These are phyloP conservation scores for Pythium oligandrum DNA, from an alignment of 352 stramenopile genomes.

Conservation along the genomic window DNA sequence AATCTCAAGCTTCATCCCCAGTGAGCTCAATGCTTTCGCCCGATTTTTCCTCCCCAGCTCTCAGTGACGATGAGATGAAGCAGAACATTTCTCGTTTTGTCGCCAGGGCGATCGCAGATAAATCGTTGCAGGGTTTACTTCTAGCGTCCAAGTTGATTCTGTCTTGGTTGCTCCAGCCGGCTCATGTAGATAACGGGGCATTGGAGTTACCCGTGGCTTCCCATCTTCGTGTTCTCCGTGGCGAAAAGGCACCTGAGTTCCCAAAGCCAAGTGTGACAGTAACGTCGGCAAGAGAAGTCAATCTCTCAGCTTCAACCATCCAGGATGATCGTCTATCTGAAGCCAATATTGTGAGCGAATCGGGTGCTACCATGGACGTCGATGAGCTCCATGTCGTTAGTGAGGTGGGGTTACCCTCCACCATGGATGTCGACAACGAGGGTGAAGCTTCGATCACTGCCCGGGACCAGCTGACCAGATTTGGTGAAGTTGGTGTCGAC, in stretches of 20 bases:
- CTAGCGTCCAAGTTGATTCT: slow-evolving; percentile 70
- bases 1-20: slow-evolving; percentile 26
- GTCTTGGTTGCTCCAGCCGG: slow-evolving; percentile 31
- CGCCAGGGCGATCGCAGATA: slow-evolving; percentile 67
- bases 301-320: no score
- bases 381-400: no score
- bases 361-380: neutral
- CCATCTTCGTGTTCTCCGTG: slow-evolving; percentile 71
- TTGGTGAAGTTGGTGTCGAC: slow-evolving; percentile 34
- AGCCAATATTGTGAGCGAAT: neutral
- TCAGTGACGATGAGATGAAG: slow-evolving; percentile 49
- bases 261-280: slow-evolving; percentile 11
- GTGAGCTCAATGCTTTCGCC: slow-evolving; percentile 59
- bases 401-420: slow-evolving; percentile 8
- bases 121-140: slow-evolving; percentile 67
- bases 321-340: neutral
- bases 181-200: slow-evolving; percentile 16
- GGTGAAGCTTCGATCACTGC: slow-evolving; percentile 13
- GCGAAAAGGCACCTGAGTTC: slow-evolving; percentile 54
- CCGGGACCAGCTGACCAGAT: slow-evolving; percentile 58
- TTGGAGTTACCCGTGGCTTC: slow-evolving; percentile 44
- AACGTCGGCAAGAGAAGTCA: no score
- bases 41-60: slow-evolving; percentile 53
- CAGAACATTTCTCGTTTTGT: slow-evolving; percentile 74
- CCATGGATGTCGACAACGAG: slow-evolving; percentile 73